A percentile compares a stretch with the other conserved stretches of the same genome.
phyloP scores from a whole-genome alignment of 2,329 filamentous ascomycete species.

The Catunica adiposa region DNA sequence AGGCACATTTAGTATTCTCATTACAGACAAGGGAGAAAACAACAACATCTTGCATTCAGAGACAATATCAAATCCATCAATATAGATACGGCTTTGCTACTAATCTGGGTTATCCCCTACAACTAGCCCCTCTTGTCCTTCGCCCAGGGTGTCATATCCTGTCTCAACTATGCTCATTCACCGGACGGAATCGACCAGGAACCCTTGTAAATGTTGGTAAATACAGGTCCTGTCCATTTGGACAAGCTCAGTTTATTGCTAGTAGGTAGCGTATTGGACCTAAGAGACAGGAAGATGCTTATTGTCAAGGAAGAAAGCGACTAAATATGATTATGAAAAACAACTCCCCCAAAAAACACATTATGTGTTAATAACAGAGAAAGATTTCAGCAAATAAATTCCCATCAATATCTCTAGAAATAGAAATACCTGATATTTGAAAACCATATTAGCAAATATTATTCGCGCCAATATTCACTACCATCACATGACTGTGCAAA shows the following conservation, averaged over 20 bases:
- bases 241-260: background rate
- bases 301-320: too few relatives aligned
- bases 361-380: too few relatives aligned
- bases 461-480: background rate
- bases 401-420: too few relatives aligned
- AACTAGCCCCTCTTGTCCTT: background rate
- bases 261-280: background rate
- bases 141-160: background rate
- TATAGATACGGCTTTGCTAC: background rate
- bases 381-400: too few relatives aligned
- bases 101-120: background rate
- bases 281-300: background rate
- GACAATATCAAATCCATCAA: background rate
- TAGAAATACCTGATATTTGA: too few relatives aligned
- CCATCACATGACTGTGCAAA: background rate
- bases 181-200: constrained; percentile 1
- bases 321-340: background rate
- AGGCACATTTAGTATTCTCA: background rate
- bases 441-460: too few relatives aligned
- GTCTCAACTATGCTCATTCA: background rate
- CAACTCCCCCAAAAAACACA: background rate
- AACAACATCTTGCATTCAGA: background rate
- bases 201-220: too few relatives aligned
- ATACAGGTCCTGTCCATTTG: background rate
- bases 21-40: background rate